Percentiles rank a stretch among this genome's conserved stretches.
Conservation (phyloP, 164 flowering plant species). For the Annona squamosa region DNA sequence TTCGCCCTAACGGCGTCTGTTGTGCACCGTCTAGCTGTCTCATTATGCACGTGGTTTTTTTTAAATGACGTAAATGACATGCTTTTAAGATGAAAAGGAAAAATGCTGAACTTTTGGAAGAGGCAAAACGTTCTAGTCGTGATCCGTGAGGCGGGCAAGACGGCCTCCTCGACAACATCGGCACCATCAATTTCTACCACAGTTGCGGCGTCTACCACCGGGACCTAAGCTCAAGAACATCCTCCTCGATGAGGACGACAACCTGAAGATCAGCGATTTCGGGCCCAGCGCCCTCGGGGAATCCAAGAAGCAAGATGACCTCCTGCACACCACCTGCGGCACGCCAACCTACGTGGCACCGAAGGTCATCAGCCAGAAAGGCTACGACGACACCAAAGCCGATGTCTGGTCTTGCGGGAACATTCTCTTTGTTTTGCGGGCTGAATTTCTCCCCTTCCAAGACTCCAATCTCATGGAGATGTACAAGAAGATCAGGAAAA, state of each 20-base stretch:
- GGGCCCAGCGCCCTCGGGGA: conserved; percentile 25
- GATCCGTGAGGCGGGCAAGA: too few species aligned
- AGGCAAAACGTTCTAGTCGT: too few species aligned
- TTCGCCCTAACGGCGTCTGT: too few species aligned
- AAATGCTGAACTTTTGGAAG: too few species aligned
- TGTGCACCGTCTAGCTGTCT: too few species aligned
- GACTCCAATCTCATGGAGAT: conserved; percentile 30
- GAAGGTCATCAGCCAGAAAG: conserved; percentile 23
- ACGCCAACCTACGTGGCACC: conserved; percentile 34
- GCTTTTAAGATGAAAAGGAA: too few species aligned
- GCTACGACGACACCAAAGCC: conserved; percentile 30
- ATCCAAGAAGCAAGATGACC: conserved; percentile 20
- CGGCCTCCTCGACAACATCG: too few species aligned
- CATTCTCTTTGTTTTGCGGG: conserved; percentile 21
- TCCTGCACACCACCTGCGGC: conserved; percentile 33
- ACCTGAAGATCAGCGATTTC: conserved; percentile 28
- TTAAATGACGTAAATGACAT: too few species aligned
- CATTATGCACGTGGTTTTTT: too few species aligned
- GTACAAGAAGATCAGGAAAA: conserved; percentile 29
- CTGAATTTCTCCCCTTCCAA: conserved; percentile 33
- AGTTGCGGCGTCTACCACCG: conserved; percentile 33
- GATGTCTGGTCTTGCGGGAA: conserved; percentile 38
- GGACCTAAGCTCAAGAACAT: conserved; percentile 33
- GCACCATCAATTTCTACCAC: conserved; percentile 27
- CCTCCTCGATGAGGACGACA: conserved; percentile 28